A percentile compares a stretch with the other conserved stretches of the same genome.
Evolutionary conservation across 1,139 yeast genomes (phyloP).

Genomic region (Diutina neorugosa): DNA sequence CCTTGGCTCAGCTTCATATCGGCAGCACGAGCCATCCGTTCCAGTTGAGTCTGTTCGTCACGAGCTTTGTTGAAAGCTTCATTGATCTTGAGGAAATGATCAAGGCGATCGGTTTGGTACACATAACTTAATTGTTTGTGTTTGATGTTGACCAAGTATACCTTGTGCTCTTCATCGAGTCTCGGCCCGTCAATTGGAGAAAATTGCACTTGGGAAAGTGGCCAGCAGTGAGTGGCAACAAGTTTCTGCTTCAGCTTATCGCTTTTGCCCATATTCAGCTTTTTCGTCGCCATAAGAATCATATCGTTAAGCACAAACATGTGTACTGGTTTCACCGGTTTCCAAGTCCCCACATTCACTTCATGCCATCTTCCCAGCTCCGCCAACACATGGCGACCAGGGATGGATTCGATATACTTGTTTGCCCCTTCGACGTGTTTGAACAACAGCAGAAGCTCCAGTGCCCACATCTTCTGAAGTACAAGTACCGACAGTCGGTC

Average conservation of each 20-base stretch:
- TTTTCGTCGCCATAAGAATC: constrained; percentile 60
- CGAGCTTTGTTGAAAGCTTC: constrained; percentile 55
- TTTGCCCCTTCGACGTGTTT: constrained; percentile 88
- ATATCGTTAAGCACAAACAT: constrained; percentile 70
- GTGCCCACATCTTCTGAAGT: constrained; percentile 72
- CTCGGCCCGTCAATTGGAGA: constrained; percentile 20
- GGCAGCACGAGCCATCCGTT: constrained; percentile 18
- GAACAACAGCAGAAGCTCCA: constrained; percentile 58
- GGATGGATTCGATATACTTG: constrained; percentile 60
- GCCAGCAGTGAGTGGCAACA: constrained; percentile 75
- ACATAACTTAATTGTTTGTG: constrained; percentile 40
- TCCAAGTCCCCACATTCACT: constrained; percentile 78
- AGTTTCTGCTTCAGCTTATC: constrained; percentile 18
- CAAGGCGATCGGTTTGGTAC: constrained; percentile 53
- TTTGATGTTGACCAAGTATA: constrained; percentile 34
- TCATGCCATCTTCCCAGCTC: constrained; percentile 86
- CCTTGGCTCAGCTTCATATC: too few relatives aligned
- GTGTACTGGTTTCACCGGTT: constrained; percentile 66
- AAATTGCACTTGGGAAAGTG: constrained; percentile 50
- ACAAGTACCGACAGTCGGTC: constrained; percentile 64
- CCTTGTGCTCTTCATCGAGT: constrained; percentile 14
- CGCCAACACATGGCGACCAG: constrained; percentile 72
- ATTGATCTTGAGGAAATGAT: constrained; percentile 45
- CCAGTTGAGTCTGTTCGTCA: constrained; percentile 41
- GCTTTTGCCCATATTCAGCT: constrained; percentile 21